phyloP scores from a whole-genome alignment of 1,284 basidiomycete genomes.

The Melampsora larici-populina region DNA sequence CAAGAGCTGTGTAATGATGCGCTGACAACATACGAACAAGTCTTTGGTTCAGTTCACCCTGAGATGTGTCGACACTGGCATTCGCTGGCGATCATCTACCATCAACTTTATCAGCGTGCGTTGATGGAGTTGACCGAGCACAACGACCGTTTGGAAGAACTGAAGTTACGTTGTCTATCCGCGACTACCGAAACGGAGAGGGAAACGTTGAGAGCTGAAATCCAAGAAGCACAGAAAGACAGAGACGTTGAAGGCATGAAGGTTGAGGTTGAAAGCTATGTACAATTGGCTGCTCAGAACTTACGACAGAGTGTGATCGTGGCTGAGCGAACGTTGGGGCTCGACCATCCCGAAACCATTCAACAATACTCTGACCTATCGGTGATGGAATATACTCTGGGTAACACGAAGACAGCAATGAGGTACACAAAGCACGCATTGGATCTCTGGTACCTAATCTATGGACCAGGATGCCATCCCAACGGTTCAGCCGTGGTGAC shows the following conservation, averaged over 20 bases:
- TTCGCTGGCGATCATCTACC: conserved; percentile 46
- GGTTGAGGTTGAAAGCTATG: conserved; percentile 52
- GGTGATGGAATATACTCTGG: conserved; percentile 57
- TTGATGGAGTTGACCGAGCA: conserved; percentile 46
- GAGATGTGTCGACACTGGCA: conserved; percentile 57
- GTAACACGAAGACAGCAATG: conserved; percentile 56
- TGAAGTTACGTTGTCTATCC: conserved; percentile 37
- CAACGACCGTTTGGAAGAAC: conserved; percentile 31
- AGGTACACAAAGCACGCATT: conserved; percentile 59
- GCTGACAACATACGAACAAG: conserved; percentile 61
- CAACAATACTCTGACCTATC: conserved; percentile 62
- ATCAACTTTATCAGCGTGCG: conserved; percentile 45
- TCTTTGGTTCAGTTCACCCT: conserved; percentile 61
- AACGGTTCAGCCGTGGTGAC: conserved; percentile 39
- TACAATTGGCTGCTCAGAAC: conserved; percentile 58
- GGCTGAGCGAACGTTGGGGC: conserved; percentile 60
- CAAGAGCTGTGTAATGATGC: conserved; percentile 61
- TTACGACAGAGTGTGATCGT: conserved; percentile 61
- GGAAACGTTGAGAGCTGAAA: conserved; percentile 43
- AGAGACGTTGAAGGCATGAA: conserved; percentile 45
- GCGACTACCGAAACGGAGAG: conserved; percentile 40
- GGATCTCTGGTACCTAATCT: conserved; percentile 59
- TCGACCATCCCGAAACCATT: conserved; percentile 60
- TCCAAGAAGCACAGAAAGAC: conserved; percentile 44
- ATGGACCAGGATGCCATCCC: conserved; percentile 54